Conservation (phyloP, 169 alveolate genomes). For the Eimeria acervulina region DNA sequence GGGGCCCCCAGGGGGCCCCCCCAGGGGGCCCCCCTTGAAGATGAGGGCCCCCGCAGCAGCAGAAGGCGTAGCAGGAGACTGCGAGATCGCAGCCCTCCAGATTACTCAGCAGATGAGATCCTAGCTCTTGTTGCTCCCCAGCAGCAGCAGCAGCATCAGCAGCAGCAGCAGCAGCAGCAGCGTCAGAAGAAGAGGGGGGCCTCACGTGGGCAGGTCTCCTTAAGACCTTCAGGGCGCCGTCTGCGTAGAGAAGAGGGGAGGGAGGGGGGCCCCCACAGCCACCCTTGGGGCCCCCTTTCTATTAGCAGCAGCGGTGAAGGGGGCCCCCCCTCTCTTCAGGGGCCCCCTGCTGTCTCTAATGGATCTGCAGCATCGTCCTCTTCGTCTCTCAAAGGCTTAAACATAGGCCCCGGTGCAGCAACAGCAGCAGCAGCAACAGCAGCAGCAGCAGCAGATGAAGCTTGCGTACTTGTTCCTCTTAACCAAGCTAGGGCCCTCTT, state of each 20-base stretch:
- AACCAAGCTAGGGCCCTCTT: constrained; percentile 18
- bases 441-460: not conserved
- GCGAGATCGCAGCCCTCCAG: constrained; percentile 33
- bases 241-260: constrained; percentile 1
- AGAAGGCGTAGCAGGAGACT: constrained; percentile 57
- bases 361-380: not conserved
- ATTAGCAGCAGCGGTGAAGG: constrained; percentile 22
- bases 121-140: not conserved
- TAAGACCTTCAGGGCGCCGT: not conserved
- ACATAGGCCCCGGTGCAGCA: not conserved
- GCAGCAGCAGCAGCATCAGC: constrained; percentile 18
- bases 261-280: not conserved
- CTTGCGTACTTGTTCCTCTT: constrained; percentile 14
- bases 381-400: not conserved
- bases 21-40: too few relatives aligned
- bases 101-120: constrained; percentile 34
- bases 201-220: constrained; percentile 7
- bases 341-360: not conserved
- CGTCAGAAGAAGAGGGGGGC: constrained; percentile 48
- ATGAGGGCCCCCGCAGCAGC: constrained; percentile 1
- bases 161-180: not conserved
- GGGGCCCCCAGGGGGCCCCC: too few relatives aligned
- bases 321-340: not conserved
- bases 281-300: constrained; percentile 11
- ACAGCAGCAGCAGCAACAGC: not conserved